phyloP scores from a whole-genome alignment of 2,329 filamentous ascomycete genomes.

The Bipolaris cookei region DNA sequence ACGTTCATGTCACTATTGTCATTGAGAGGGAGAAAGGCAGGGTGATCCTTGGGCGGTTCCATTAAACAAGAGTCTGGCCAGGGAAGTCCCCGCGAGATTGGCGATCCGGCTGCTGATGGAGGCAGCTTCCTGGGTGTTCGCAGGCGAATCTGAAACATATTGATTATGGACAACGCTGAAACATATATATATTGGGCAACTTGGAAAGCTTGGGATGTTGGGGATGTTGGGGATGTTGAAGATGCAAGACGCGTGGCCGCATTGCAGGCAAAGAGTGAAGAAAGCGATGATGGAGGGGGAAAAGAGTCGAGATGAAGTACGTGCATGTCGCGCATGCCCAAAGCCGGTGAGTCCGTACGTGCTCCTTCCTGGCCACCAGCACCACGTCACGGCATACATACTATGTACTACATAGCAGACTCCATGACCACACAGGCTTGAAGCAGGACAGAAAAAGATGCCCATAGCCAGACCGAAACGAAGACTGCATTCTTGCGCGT shows the following conservation, averaged over 20 bases:
- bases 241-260: neutral
- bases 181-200: neutral
- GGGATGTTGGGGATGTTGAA: neutral
- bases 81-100: neutral
- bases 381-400: neutral
- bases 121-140: neutral
- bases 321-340: neutral
- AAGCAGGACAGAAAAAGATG: neutral
- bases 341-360: neutral
- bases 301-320: neutral
- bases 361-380: neutral
- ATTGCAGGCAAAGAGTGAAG: neutral
- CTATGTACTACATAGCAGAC: too few relatives aligned
- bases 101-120: neutral
- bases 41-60: neutral
- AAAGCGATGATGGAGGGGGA: neutral
- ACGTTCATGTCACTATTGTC: neutral
- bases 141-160: neutral
- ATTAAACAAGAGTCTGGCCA: neutral
- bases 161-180: neutral
- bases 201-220: neutral
- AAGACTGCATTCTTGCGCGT: constrained; percentile 14
- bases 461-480: constrained; percentile 1
- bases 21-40: neutral
- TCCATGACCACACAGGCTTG: neutral